Base-by-base conservation (phyloP, 768 basidiomycete genomes). In the Mycena maculata region DNA sequence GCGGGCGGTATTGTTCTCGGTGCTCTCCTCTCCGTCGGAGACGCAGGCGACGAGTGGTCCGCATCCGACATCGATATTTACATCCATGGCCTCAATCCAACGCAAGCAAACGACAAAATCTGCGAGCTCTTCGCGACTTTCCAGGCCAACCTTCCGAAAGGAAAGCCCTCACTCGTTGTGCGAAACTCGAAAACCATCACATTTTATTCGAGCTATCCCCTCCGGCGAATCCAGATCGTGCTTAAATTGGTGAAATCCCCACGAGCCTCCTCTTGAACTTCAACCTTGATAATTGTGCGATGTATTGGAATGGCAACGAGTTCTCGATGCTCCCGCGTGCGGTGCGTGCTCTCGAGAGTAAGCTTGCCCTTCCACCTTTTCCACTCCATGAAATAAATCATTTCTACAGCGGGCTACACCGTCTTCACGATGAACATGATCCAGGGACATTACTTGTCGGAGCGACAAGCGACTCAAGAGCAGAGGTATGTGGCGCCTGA, bases 321-420 rank as follows among this genome's bases (percentile, higher is more conserved):
- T 5, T 62, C 4, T 67, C 53, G 60, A 67, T 67, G 53, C 52
- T 61, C 20, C 66, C 60, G 11, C 44, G 60, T 2, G 53, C 66
- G n/a, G 60, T 54, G 28, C 65, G 66, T 6, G 60, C 66, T 3
- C 60, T 67, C 16, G 60, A 67, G 44, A 67, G 66, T 67, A 28
- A 15, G 60, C 33, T 2, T 12, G 11, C 1, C 2, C 48, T 59
- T 20, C 5, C 16, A n/a, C 36, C 15, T 36, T 15, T n/a, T 25
- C 15, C 20, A 5, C 10, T 38, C 23, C 42, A n/a, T n/a, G n/a
- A n/a, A n/a, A n/a, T 61, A 28, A 39, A 30, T 33, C 11, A 11
- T 18, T 20, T 15, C 10, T 9, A 2, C 47, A 67, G 65, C 65
- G 8, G 65, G 65, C 0, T 67, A 18, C 38, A 57, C 49, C 22